Percentiles rank a stretch among this genome's conserved stretches.
Evolutionary conservation across 2,329 filamentous ascomycete genomes (phyloP).

Genomic region (Fusarium subtropicale): DNA sequence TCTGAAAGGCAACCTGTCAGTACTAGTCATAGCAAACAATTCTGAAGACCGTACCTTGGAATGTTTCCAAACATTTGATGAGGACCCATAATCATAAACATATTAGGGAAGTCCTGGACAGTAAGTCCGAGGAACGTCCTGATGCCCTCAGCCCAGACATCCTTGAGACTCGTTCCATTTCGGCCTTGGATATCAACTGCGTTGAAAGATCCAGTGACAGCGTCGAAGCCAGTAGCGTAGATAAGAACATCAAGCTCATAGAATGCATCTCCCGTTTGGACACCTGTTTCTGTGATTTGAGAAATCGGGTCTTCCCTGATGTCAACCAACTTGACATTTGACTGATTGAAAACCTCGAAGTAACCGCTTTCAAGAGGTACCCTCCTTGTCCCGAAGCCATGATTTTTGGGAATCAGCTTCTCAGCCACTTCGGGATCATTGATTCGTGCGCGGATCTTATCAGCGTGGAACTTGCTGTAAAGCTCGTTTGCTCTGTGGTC

Average conservation of each 20-base stretch:
- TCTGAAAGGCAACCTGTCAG: not conserved
- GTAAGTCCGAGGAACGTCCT: slow-evolving; percentile 58
- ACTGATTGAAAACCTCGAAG: slow-evolving; percentile 33
- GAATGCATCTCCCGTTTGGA: slow-evolving; percentile 16
- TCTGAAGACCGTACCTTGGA: slow-evolving; percentile 46
- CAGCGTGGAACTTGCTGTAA: slow-evolving; percentile 37
- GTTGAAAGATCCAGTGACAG: slow-evolving; percentile 49
- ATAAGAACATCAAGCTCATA: slow-evolving; percentile 41
- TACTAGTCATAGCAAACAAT: not conserved
- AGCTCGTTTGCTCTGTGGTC: slow-evolving; percentile 28
- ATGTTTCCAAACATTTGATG: slow-evolving; percentile 59
- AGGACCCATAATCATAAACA: slow-evolving; percentile 60
- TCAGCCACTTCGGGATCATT: slow-evolving; percentile 24
- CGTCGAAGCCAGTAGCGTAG: slow-evolving; percentile 41
- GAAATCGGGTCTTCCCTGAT: slow-evolving; percentile 33
- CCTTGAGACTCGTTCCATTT: slow-evolving; percentile 51
- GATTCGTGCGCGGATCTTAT: slow-evolving; percentile 31
- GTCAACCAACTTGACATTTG: slow-evolving; percentile 34
- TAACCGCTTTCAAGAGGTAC: slow-evolving; percentile 38
- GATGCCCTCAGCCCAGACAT: slow-evolving; percentile 54
- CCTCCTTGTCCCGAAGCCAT: slow-evolving; percentile 29
- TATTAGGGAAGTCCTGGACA: slow-evolving; percentile 59
- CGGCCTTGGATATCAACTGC: slow-evolving; percentile 59
- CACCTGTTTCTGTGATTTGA: slow-evolving; percentile 29
- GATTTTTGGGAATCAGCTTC: slow-evolving; percentile 32